phyloP scores from a whole-genome alignment of 1,284 basidiomycete species.

The Boletus semigastroideus region DNA sequence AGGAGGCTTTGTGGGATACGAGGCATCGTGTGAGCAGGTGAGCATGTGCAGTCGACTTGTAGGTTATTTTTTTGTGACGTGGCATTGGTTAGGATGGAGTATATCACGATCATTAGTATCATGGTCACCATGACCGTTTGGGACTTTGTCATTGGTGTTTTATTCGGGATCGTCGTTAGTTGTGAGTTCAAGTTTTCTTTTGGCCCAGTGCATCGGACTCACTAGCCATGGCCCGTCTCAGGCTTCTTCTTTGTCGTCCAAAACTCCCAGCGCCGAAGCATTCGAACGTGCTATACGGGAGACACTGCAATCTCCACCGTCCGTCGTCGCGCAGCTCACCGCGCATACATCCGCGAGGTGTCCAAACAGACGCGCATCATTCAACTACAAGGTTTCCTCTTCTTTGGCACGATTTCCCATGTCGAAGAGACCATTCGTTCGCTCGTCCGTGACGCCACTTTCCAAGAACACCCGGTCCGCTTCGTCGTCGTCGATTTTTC shows the following conservation, averaged over 20 bases:
- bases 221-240: constrained; percentile 24
- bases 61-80: constrained; percentile 4
- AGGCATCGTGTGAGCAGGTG: constrained; percentile 81
- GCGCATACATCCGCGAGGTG: constrained; percentile 87
- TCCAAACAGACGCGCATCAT: constrained; percentile 91
- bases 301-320: constrained; percentile 88
- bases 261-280: constrained; percentile 81
- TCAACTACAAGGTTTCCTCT: constrained; percentile 90
- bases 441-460: constrained; percentile 73
- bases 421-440: constrained; percentile 82
- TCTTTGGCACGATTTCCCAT: constrained; percentile 92
- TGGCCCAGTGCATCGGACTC: constrained; percentile 1
- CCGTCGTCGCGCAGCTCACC: constrained; percentile 83
- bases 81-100: constrained; percentile 52
- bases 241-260: constrained; percentile 97
- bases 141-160: constrained; percentile 93
- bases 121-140: constrained; percentile 91
- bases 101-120: constrained; percentile 77
- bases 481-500: constrained; percentile 89
- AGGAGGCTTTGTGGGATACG: constrained; percentile 97
- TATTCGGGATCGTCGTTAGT: constrained; percentile 90
- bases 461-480: constrained; percentile 80
- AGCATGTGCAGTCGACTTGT: constrained; percentile 31
- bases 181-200: constrained; percentile 49
- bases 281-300: constrained; percentile 79